phyloP scores from a whole-genome alignment of 2,329 filamentous ascomycete genomes.

The Ceratocystis ficicola region DNA sequence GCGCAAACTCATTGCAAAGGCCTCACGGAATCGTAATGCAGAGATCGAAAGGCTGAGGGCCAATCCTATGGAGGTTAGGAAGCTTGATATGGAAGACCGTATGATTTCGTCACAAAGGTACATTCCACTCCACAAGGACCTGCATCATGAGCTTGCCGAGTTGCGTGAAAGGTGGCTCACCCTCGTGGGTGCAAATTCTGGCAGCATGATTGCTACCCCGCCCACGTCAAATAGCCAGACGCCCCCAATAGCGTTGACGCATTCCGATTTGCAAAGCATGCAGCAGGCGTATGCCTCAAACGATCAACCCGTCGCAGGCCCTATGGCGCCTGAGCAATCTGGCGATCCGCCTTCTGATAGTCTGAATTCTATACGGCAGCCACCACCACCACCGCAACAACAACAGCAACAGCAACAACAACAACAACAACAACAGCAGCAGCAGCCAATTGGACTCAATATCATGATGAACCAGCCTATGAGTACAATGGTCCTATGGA shows the following conservation, averaged over 20 bases:
- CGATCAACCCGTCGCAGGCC: neutral
- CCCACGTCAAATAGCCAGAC: neutral
- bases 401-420: neutral
- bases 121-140: slow-evolving; percentile 34
- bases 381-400: neutral
- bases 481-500: slow-evolving; percentile 18
- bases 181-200: slow-evolving; percentile 31
- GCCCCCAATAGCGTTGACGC: neutral
- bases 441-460: slow-evolving; percentile 14
- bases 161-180: slow-evolving; percentile 40
- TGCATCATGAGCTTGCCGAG: slow-evolving; percentile 37
- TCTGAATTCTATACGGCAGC: neutral
- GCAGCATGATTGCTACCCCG: neutral
- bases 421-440: neutral
- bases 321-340: neutral
- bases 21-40: slow-evolving; percentile 39
- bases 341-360: neutral
- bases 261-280: neutral
- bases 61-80: slow-evolving; percentile 38
- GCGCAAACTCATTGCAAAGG: slow-evolving; percentile 42
- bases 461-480: slow-evolving; percentile 20
- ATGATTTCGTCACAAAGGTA: slow-evolving; percentile 37
- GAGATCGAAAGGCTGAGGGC: slow-evolving; percentile 40
- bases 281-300: neutral
- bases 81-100: slow-evolving; percentile 40